phyloP scores from a whole-genome alignment of 139 green algal species.

The Chlorella vulgaris region DNA sequence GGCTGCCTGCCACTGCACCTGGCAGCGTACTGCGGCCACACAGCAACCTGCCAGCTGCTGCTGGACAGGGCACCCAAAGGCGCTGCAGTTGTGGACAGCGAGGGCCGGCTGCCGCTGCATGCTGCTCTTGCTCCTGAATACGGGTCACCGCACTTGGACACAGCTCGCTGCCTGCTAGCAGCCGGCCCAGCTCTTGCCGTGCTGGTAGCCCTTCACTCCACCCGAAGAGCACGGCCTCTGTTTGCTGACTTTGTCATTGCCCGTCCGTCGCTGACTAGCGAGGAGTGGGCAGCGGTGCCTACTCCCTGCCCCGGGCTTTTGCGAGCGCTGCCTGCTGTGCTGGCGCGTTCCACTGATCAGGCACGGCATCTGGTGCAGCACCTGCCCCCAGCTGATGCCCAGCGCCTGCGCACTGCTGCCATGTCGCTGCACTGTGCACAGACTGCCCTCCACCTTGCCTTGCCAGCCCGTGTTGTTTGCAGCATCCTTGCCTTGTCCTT shows the following conservation, averaged over 20 bases:
- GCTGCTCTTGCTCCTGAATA: not conserved
- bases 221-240: not conserved
- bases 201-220: not conserved
- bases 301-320: not conserved
- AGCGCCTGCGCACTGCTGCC: not conserved
- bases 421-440: not conserved
- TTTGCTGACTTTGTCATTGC: not conserved
- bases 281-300: not conserved
- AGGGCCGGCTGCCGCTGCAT: not conserved
- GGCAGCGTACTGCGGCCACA: not conserved
- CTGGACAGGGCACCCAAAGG: not conserved
- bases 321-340: not conserved
- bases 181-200: not conserved
- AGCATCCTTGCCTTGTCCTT: not conserved
- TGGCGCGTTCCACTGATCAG: not conserved
- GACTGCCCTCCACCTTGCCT: not conserved
- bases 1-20: not conserved
- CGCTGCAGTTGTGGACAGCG: too few species aligned
- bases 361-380: not conserved
- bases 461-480: not conserved
- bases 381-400: not conserved
- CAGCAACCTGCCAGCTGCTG: not conserved
- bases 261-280: not conserved
- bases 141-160: not conserved
- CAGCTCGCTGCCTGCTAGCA: not conserved